A percentile compares a stretch with the other conserved stretches of the same genome.
These are phyloP conservation scores for Penicillium brasilianum DNA, from an alignment of 2,329 filamentous ascomycete genomes.

Conservation along the genomic window DNA sequence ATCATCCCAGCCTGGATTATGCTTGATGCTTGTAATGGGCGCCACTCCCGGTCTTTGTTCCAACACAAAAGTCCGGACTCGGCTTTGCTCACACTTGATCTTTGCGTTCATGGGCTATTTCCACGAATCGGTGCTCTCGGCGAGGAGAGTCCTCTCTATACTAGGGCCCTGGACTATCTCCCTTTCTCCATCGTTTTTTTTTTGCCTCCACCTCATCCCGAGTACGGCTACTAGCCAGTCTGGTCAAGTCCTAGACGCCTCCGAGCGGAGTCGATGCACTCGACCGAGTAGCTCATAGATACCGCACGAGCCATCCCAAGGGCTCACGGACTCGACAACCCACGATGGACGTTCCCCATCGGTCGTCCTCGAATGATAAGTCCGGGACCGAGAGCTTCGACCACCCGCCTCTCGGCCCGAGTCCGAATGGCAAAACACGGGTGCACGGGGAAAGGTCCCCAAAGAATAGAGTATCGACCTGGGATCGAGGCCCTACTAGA, in stretches of 20 bases:
- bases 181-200: no score
- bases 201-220: not conserved
- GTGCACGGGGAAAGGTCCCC: not conserved
- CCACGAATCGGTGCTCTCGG: conserved; percentile 18
- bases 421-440: conserved; percentile 12
- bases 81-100: not conserved
- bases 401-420: conserved; percentile 21
- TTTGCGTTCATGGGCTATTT: not conserved
- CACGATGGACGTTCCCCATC: not conserved
- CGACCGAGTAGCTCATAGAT: not conserved
- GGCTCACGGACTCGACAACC: conserved; percentile 4
- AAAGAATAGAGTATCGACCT: not conserved
- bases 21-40: not conserved
- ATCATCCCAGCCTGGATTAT: no score
- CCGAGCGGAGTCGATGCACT: conserved; percentile 1
- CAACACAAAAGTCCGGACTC: not conserved
- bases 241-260: not conserved
- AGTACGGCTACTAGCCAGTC: not conserved
- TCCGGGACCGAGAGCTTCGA: conserved; percentile 11
- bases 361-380: conserved; percentile 14
- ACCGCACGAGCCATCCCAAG: conserved; percentile 6
- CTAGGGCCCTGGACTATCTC: not conserved
- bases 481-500: not conserved
- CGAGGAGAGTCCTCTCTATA: not conserved
- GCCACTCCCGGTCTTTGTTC: not conserved